Base-by-base conservation (phyloP, 495 filamentous ascomycete genomes). In the Jackrogersella minutella region DNA sequence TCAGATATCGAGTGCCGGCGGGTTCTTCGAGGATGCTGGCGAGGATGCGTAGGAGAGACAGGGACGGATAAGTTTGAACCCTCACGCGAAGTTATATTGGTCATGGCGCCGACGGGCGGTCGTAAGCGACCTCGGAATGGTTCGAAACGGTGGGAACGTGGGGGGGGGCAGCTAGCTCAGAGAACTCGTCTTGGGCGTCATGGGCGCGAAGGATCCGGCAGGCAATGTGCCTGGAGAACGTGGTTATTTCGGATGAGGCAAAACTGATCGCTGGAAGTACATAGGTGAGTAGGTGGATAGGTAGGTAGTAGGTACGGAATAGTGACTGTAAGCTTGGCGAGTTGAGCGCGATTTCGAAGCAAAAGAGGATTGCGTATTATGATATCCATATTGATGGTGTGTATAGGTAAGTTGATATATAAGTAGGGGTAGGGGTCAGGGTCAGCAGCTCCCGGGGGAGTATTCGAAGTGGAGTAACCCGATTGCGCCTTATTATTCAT, bases 1-100 rank as follows among this genome's bases (percentile, higher is more conserved):
- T 79, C 79, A 10, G 75, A 58, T 28, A 59, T 58, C 49, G 78
- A 78, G 10, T 73, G 63, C n/a, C 73, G 62, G 41, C 73, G 59
- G 46, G 55, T 41, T 53, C 40, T 57, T 58, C 63, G 63, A 14
- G 62, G 47, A 55, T 53, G 60, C 1, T 58, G 69, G 19, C 71
- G 73, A 13, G 46, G 59, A 21, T 56, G 7, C 1, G 56, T 66
- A 4, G 68, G 64, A 21, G 61, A 66, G 13, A 34, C 14, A n/a
- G 71, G 68, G 14, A 52, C 57, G 6, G 73, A 70, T 13, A 46
- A 37, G 30, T 36, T n/a, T 0, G 63, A 44, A 5, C 60, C 66
- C 11, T 58, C 57, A 33, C 68, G 34, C 2, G 56, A 49, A 40
- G 54, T 11, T 11, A 24, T 53, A 26, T 57, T 47, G 28, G 50